phyloP scores from a whole-genome alignment of 331 rosid genomes.

The Dryas integrifolia region DNA sequence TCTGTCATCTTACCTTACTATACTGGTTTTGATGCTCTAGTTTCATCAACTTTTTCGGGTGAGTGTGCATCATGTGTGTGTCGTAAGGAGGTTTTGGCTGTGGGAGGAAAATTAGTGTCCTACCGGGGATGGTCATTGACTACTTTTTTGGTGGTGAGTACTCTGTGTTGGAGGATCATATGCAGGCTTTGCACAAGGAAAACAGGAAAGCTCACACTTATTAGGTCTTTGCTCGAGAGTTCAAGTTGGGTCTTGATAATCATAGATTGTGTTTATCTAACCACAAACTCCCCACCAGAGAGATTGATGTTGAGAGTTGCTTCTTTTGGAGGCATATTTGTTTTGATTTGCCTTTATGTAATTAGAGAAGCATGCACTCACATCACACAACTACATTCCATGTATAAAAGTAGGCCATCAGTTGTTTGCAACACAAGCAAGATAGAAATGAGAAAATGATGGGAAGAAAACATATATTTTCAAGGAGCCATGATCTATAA shows the following conservation, averaged over 20 bases:
- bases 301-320: conserved; percentile 42
- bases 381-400: conserved; percentile 23
- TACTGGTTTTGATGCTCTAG: conserved; percentile 71
- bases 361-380: conserved; percentile 41
- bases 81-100: conserved; percentile 56
- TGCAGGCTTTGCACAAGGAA: conserved; percentile 41
- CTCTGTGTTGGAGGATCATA: conserved; percentile 56
- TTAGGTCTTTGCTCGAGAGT: conserved; percentile 43
- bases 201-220: conserved; percentile 24
- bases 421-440: conserved; percentile 30
- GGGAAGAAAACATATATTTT: conserved; percentile 8
- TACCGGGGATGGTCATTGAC: conserved; percentile 84
- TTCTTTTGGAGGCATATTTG: conserved; percentile 61
- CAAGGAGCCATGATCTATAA: neutral
- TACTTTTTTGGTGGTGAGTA: conserved; percentile 61
- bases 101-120: conserved; percentile 61
- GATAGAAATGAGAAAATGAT: conserved; percentile 19
- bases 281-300: conserved; percentile 47
- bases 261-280: conserved; percentile 56
- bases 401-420: conserved; percentile 24
- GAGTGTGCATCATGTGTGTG: conserved; percentile 81
- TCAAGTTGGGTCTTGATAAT: conserved; percentile 54
- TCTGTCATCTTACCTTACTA: conserved; percentile 71
- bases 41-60: conserved; percentile 60
- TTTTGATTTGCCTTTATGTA: conserved; percentile 55